Conservation (phyloP, 78 protist species). For the Pelomyxa schiedti region DNA sequence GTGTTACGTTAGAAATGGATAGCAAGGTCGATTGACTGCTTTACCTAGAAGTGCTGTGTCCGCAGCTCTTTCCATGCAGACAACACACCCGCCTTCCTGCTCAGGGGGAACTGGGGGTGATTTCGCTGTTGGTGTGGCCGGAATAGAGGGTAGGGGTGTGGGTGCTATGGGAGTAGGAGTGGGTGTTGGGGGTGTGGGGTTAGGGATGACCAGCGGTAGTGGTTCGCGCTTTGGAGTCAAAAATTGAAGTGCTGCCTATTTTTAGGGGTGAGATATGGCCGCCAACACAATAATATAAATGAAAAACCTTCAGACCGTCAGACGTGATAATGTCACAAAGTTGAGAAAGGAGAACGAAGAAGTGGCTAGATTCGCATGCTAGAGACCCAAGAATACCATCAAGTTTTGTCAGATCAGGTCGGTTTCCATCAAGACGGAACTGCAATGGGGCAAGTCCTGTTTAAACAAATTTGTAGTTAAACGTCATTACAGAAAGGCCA, state of each 20-base stretch:
- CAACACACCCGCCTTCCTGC: background rate
- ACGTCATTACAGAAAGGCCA: no score
- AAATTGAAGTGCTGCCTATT: background rate
- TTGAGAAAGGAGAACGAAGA: background rate
- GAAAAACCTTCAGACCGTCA: no score
- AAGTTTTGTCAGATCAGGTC: slow-evolving; percentile 10
- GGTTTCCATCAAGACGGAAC: slow-evolving; percentile 2
- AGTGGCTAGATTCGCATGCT: slow-evolving; percentile 4
- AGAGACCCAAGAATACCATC: background rate
- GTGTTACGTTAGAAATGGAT: no score
- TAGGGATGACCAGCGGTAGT: background rate
- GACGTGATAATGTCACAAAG: no score
- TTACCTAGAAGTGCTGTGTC: background rate
- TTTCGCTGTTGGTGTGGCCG: background rate
- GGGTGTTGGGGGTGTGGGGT: background rate
- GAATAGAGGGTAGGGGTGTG: background rate
- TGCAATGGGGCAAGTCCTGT: background rate
- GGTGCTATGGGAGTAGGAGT: background rate
- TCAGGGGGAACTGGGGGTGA: no score
- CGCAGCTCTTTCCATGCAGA: background rate
- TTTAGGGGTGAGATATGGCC: background rate
- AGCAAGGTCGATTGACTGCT: no score
- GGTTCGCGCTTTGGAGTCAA: no score
- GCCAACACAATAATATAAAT: background rate
- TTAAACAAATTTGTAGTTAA: no score